Evolutionary conservation across 139 green algal species (phyloP), one percentile per base, ranked within the genome.

Genomic region (Tetradesmus obliquus): DNA sequence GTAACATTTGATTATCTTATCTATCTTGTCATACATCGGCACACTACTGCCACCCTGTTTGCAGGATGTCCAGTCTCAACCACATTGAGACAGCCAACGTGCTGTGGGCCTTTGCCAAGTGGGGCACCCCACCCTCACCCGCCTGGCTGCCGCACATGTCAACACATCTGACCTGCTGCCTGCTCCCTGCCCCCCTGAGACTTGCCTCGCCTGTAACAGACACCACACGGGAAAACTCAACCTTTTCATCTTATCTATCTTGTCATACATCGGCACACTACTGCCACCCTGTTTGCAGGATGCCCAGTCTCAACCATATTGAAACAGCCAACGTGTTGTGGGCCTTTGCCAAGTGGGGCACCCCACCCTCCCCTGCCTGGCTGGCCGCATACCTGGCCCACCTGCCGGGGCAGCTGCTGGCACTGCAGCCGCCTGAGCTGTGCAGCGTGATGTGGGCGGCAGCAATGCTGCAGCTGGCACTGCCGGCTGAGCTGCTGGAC

Each of bases 251-350:
- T n/a, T n/a, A n/a, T n/a, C n/a, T n/a, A n/a, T n/a, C n/a, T n/a
- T n/a, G n/a, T n/a, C n/a, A n/a, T n/a, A n/a, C n/a, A n/a, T n/a
- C n/a, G n/a, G n/a, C n/a, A n/a, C n/a, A n/a, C n/a, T n/a, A n/a
- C n/a, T n/a, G n/a, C n/a, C n/a, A n/a, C n/a, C n/a, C n/a, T n/a
- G n/a, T n/a, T n/a, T n/a, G 66, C 69, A 90, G 86, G 69, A 24
- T 90, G 69, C 20, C 66, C 55, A 79, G n/a, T 7, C 15, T 89
- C 9, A 84, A 79, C 66, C 74, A 90, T 54, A 85, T 91, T 55
- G 90, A 94, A 55, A 62, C 92, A n/a, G 79, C 69, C 87, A 93
- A 93, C 24, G n/a, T 88, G 81, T 24, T 92, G 24, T 94, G 90
- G 92, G 87, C 80, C 0, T 71, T 92, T 24, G 92, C 90, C n/a